Conservation (phyloP, 306 rosid species). For the Cucumis sativus region Cucumber_9930_V3 NC_026660.2:18020001-18020500, state of each 20-base stretch:
- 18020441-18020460: neutral
- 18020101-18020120: neutral
- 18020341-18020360: slow-evolving; percentile 69
- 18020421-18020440: neutral
- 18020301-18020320: slow-evolving; percentile 52
- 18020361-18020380: slow-evolving; percentile 24
- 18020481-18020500: neutral
- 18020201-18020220: slow-evolving; percentile 20
- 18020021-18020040: neutral
- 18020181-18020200: neutral
- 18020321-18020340: slow-evolving; percentile 52
- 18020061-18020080: slow-evolving; percentile 24
- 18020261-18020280: slow-evolving; percentile 26
- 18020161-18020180: neutral
- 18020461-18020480: neutral
- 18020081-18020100: slow-evolving; percentile 4
- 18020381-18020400: too few relatives aligned
- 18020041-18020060: neutral
- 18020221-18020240: slow-evolving; percentile 54
- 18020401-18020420: neutral
- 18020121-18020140: slow-evolving; percentile 24
- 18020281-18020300: slow-evolving; percentile 41
- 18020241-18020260: slow-evolving; percentile 62
- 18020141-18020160: slow-evolving; percentile 8
- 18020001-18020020: neutral